Percentiles rank a stretch among this genome's conserved stretches.
phyloP scores from a whole-genome alignment of 208 protist species.

The Acanthamoeba culbertsoni region DNA sequence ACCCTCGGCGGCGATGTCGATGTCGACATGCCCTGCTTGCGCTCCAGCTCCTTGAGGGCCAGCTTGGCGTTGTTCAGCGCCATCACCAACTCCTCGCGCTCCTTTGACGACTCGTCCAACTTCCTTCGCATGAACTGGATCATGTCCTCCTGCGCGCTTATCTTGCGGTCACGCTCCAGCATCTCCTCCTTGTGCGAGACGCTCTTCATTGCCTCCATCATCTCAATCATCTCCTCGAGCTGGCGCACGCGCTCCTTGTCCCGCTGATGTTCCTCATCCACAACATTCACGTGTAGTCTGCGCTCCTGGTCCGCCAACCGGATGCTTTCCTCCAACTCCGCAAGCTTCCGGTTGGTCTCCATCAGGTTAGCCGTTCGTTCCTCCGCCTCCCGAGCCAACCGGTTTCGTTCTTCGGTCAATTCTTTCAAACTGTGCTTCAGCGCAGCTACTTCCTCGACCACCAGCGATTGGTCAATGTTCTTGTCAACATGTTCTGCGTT shows the following conservation, averaged over 20 bases:
- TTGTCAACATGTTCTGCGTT: background rate
- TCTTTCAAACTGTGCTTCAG: background rate
- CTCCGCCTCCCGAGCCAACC: background rate
- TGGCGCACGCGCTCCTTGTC: background rate
- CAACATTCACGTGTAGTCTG: background rate
- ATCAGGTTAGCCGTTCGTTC: background rate
- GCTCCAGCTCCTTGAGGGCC: background rate
- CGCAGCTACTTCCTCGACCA: background rate
- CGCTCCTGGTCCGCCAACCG: background rate
- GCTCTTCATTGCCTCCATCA: slow-evolving; percentile 23
- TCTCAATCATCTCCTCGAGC: slow-evolving; percentile 26
- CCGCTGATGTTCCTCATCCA: background rate
- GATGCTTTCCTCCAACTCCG: background rate
- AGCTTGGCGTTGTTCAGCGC: background rate
- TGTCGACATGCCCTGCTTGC: background rate
- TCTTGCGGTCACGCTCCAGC: background rate
- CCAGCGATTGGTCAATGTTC: no score
- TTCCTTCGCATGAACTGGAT: background rate
- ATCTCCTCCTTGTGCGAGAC: background rate
- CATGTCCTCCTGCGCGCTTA: background rate
- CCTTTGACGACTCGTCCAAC: background rate
- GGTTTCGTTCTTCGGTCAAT: background rate
- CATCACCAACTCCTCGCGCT: background rate
- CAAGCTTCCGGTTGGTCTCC: background rate
- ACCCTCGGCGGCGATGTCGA: background rate